Conservation (phyloP, 169 alveolate genomes). For the Plasmodium knowlesi region DNA sequence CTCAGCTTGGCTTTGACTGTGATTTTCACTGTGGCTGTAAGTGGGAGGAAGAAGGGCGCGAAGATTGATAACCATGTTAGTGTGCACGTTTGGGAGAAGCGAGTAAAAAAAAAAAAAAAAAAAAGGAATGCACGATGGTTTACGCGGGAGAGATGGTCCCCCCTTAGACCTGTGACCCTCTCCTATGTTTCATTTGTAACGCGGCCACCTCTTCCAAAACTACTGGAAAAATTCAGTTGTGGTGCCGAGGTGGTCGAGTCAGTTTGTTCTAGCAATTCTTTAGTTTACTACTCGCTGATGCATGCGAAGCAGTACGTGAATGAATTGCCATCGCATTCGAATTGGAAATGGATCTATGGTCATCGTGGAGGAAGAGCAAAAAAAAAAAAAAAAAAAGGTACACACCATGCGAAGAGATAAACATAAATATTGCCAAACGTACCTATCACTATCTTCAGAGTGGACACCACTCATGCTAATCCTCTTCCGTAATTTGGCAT, state of each 20-base stretch:
- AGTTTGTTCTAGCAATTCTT: slow-evolving; percentile 29
- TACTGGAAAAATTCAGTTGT: not conserved
- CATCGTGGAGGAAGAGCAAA: too few relatives aligned
- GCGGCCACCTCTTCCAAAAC: not conserved
- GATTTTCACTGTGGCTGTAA: not conserved
- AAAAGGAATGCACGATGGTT: not conserved
- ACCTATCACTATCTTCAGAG: not conserved
- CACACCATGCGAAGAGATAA: not conserved
- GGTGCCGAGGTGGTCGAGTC: not conserved
- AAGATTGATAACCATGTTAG: not conserved
- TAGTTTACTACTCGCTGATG: slow-evolving; percentile 43
- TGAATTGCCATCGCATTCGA: not conserved
- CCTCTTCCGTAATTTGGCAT: not conserved
- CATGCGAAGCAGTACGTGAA: slow-evolving; percentile 44
- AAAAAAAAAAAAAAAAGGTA: too few relatives aligned
- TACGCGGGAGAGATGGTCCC: too few relatives aligned
- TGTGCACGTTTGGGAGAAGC: not conserved
- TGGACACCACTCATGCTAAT: not conserved
- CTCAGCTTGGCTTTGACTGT: not conserved
- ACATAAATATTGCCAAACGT: not conserved
- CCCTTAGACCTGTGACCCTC: too few relatives aligned
- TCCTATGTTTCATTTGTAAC: not conserved
- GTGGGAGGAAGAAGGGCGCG: not conserved
- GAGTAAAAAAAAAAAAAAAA: too few relatives aligned
- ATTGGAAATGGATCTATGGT: too few relatives aligned